These are phyloP conservation scores for Acanthamoeba pearcei DNA, from an alignment of 208 protist genomes.

Conservation along the genomic window DNA sequence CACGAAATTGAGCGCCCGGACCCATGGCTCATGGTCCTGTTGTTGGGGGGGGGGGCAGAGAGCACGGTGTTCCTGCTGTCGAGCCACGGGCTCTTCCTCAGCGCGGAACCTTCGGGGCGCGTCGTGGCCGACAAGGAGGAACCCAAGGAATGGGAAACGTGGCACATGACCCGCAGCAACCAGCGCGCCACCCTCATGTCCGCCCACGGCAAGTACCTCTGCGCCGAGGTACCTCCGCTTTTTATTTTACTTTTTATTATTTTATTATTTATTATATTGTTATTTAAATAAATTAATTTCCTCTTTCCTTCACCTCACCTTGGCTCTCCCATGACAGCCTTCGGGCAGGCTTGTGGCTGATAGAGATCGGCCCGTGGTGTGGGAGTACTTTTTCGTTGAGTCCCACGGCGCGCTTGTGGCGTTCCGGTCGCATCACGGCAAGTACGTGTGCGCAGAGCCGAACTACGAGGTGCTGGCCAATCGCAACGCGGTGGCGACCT, in stretches of 20 bases:
- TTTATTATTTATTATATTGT: not conserved
- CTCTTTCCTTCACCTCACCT: not conserved
- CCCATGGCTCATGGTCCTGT: not conserved
- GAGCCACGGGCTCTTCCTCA: not conserved
- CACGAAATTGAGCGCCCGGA: not conserved
- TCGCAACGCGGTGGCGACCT: not conserved
- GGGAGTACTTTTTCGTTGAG: not conserved
- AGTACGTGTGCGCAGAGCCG: slow-evolving; percentile 69
- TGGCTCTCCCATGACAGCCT: not conserved
- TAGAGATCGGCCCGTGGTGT: not conserved
- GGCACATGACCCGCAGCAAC: slow-evolving; percentile 2
- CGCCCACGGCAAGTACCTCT: slow-evolving; percentile 44
- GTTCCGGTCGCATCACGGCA: slow-evolving; percentile 57
- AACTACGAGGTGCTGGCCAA: slow-evolving; percentile 65
- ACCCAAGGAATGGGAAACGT: slow-evolving; percentile 61
- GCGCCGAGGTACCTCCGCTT: not conserved
- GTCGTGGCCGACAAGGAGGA: not conserved
- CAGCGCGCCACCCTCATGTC: slow-evolving; percentile 11
- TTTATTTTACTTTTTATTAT: not conserved
- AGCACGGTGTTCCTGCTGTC: not conserved
- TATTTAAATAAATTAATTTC: too few species aligned
- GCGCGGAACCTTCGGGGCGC: slow-evolving; percentile 9
- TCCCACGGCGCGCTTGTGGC: not conserved
- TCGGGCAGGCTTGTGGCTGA: not conserved
- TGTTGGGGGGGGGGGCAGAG: not conserved